Conservation (phyloP, 192 early-diverging fungal genomes). For the Piromyces sp. region DNA sequence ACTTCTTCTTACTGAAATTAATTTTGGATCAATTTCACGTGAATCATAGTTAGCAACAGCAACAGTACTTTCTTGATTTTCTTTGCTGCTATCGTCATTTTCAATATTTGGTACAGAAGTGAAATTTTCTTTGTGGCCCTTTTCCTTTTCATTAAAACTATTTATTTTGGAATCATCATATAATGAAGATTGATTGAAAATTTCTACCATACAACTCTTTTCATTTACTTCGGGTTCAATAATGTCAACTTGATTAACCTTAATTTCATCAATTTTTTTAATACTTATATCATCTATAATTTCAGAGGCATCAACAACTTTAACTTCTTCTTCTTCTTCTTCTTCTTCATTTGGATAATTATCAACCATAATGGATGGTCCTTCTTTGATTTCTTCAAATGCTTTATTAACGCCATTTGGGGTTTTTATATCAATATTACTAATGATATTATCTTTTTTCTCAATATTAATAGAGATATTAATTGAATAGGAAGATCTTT, state of each 20-base stretch:
- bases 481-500: neutral
- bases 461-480: neutral
- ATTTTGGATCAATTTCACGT: neutral
- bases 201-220: too few species aligned
- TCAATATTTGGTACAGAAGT: too few species aligned
- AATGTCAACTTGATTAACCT: too few species aligned
- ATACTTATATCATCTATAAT: neutral
- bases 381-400: too few species aligned
- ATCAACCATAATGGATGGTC: too few species aligned
- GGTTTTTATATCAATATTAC: neutral
- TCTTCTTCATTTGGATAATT: neutral
- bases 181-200: too few species aligned
- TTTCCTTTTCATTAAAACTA: too few species aligned
- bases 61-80: neutral
- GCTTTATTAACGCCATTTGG: too few species aligned
- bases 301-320: neutral
- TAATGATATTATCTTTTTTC: neutral
- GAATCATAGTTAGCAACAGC: neutral
- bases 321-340: neutral
- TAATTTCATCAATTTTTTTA: too few species aligned
- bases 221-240: neutral
- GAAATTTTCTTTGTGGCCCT: too few species aligned
- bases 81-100: neutral
- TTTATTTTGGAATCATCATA: too few species aligned
- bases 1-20: neutral